A percentile compares a stretch with the other conserved stretches of the same genome.
These are phyloP conservation scores for Globisporangium takayamanum DNA, from an alignment of 352 stramenopile genomes.

Conservation along the genomic window DNA sequence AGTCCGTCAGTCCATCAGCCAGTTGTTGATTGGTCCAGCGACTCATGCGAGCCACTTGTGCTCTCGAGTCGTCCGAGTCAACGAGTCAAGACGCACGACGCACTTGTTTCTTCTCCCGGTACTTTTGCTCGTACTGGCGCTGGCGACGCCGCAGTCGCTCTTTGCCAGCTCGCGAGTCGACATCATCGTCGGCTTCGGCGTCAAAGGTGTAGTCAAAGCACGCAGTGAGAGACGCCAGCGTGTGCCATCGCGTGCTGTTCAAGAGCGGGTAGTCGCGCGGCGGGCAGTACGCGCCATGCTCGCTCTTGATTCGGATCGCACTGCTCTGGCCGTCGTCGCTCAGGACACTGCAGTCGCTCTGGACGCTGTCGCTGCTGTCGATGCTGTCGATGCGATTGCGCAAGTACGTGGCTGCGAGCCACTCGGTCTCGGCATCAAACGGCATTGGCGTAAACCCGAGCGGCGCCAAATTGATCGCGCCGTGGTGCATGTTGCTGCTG, in stretches of 20 bases:
- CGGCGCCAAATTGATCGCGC: background rate
- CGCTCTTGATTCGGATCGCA: background rate
- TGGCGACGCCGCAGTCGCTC: constrained; percentile 31
- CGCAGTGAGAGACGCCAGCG: background rate
- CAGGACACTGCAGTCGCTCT: no score
- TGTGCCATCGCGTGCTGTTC: background rate
- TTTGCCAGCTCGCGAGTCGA: background rate
- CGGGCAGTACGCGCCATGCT: background rate
- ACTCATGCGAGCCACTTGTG: background rate
- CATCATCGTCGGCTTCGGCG: background rate
- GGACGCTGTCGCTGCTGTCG: background rate
- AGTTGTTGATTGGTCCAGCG: no score
- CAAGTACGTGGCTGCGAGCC: background rate
- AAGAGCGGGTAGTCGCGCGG: background rate
- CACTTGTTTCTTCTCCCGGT: constrained; percentile 35
- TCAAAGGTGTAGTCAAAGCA: background rate
- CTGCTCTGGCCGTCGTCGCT: background rate
- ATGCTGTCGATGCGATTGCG: background rate
- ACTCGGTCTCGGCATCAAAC: background rate
- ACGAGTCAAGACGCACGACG: constrained; percentile 14
- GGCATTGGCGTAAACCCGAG: no score
- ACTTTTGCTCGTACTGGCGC: constrained; percentile 34
- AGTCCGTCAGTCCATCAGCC: no score
- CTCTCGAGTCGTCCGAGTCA: no score
- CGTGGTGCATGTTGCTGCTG: background rate